Percentiles rank a stretch among this genome's conserved stretches.
Evolutionary conservation across 352 stramenopile genomes (phyloP).

Genomic region (Pythium diclinum): DNA sequence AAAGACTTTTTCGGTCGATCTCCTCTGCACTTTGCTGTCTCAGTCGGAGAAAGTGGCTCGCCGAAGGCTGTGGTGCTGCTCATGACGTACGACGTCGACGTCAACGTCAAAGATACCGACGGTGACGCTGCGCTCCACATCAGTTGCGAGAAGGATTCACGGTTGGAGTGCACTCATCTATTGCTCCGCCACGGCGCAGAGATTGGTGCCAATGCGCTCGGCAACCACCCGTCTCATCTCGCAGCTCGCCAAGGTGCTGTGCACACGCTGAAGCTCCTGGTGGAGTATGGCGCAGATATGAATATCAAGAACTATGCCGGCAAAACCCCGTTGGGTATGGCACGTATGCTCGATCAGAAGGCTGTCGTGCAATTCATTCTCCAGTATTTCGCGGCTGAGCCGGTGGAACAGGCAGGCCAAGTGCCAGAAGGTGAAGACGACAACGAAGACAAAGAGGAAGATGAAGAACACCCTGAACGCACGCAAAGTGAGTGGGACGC

Average conservation of each 20-base stretch:
- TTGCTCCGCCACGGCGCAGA: conserved; percentile 56
- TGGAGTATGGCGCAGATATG: conserved; percentile 81
- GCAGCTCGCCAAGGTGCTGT: conserved; percentile 57
- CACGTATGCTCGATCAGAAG: conserved; percentile 62
- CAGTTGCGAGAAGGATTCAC: conserved; percentile 47
- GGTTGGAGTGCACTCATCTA: conserved; percentile 48
- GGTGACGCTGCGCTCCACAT: conserved; percentile 65
- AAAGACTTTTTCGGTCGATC: conserved; percentile 67
- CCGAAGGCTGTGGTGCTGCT: conserved; percentile 52
- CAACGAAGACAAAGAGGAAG: conserved; percentile 9
- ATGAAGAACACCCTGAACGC: conserved; percentile 18
- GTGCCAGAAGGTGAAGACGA: conserved; percentile 13
- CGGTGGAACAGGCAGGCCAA: conserved; percentile 13
- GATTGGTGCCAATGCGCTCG: conserved; percentile 54
- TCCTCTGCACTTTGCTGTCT: conserved; percentile 66
- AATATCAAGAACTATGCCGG: conserved; percentile 84
- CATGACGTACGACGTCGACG: conserved; percentile 64
- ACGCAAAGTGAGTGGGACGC: conserved; percentile 46
- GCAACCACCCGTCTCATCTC: conserved; percentile 74
- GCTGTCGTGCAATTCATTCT: conserved; percentile 58
- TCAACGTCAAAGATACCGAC: conserved; percentile 70
- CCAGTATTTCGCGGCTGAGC: conserved; percentile 58
- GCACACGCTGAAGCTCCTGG: conserved; percentile 60
- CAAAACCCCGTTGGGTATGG: conserved; percentile 72
- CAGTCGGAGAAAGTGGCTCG: conserved; percentile 16